Percentiles rank a stretch among this genome's conserved stretches.
Evolutionary conservation across 306 rosid genomes (phyloP).

Genomic region (Vicia sativa): DNA sequence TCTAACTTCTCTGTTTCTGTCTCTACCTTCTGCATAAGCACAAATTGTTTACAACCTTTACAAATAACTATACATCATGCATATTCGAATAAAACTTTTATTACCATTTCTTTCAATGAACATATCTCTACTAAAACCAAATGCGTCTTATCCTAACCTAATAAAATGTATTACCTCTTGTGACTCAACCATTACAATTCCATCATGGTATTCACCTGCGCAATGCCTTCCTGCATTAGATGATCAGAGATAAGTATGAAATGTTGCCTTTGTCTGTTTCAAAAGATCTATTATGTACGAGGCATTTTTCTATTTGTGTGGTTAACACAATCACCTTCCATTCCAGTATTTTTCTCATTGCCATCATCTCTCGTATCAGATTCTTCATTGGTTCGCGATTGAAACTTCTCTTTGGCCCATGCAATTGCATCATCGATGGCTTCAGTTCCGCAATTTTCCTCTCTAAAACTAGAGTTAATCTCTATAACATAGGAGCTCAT

Average conservation of each 20-base stretch:
- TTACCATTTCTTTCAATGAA: too few relatives aligned
- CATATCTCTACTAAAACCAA: neutral
- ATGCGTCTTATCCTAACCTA: neutral
- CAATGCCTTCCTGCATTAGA: constrained; percentile 47
- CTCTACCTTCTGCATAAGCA: constrained; percentile 38
- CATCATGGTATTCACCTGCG: constrained; percentile 42
- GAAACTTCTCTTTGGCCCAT: constrained; percentile 90
- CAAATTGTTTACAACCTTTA: neutral
- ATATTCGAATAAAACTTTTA: neutral
- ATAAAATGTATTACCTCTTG: constrained; percentile 56
- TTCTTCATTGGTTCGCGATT: constrained; percentile 59
- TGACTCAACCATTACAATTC: constrained; percentile 42
- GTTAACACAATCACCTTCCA: constrained; percentile 53
- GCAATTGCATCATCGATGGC: constrained; percentile 91
- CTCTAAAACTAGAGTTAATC: constrained; percentile 60
- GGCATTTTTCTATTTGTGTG: neutral
- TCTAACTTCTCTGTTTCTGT: constrained; percentile 64
- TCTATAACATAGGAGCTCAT: constrained; percentile 96
- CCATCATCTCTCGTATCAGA: constrained; percentile 43
- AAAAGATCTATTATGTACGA: neutral
- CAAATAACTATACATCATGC: neutral
- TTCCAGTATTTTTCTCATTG: constrained; percentile 44
- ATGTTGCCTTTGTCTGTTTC: constrained; percentile 1
- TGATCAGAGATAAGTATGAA: constrained; percentile 19
- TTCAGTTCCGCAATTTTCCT: constrained; percentile 57